Evolutionary conservation across 2,329 filamentous ascomycete species (phyloP).

Genomic region (Aureobasidium melanogenum): DNA sequence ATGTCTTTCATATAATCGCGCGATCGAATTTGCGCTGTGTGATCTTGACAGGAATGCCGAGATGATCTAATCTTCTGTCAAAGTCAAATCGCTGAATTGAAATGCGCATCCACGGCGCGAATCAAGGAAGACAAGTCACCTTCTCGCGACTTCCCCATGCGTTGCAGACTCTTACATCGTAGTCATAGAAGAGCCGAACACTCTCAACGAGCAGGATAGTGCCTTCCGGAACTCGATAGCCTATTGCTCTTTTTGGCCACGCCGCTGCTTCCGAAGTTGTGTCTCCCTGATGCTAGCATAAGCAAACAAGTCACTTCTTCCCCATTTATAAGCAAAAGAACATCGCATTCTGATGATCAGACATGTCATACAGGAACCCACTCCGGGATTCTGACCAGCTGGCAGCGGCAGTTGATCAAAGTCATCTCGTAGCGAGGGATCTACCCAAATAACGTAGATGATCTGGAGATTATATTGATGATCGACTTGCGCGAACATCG

Average conservation of each 20-base stretch:
- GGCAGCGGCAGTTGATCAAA: background rate
- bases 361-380: background rate
- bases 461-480: background rate
- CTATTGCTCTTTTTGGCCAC: too few species aligned
- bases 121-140: background rate
- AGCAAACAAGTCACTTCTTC: background rate
- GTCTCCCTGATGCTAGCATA: background rate
- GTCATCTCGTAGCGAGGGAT: background rate
- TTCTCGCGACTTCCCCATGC: too few species aligned
- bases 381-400: background rate
- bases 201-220: too few species aligned
- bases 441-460: background rate
- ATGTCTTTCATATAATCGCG: background rate
- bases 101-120: background rate
- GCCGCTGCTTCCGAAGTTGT: too few species aligned
- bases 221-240: too few species aligned
- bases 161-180: too few species aligned
- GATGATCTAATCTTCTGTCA: background rate
- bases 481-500: background rate
- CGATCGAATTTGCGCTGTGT: background rate
- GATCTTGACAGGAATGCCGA: background rate
- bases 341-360: background rate
- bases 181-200: too few species aligned
- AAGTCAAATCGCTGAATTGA: background rate
- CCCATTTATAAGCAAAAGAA: background rate